These are phyloP conservation scores for Mortierella sp. DNA, from an alignment of 371 early-diverging fungal genomes.

Conservation along the genomic window DNA sequence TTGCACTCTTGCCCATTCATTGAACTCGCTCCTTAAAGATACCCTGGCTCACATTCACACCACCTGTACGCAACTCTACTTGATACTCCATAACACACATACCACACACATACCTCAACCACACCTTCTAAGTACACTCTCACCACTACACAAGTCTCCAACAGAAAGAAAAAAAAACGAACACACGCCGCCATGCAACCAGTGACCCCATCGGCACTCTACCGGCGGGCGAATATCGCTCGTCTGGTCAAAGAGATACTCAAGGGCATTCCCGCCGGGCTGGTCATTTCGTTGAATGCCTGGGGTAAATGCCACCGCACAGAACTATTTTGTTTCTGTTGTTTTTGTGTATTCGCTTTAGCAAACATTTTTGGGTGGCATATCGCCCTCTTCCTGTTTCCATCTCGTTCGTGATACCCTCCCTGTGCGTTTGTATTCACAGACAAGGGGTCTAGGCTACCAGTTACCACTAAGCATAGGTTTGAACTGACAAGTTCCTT, in stretches of 20 bases:
- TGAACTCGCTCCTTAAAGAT: too few relatives aligned
- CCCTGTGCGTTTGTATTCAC: background rate
- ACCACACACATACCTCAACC: background rate
- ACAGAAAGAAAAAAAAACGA: background rate
- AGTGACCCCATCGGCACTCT: conserved; percentile 14
- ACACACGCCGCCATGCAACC: background rate
- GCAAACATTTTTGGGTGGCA: background rate
- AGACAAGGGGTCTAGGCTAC: too few relatives aligned
- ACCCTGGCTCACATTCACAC: background rate
- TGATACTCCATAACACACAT: background rate
- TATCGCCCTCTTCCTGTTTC: background rate
- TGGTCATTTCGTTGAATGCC: conserved; percentile 57
- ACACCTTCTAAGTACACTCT: background rate
- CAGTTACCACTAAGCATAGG: background rate
- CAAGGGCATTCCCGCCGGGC: conserved; percentile 48
- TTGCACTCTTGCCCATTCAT: too few relatives aligned
- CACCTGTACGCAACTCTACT: background rate
- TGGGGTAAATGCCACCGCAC: conserved; percentile 30
- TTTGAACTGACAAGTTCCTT: background rate
- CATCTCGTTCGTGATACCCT: background rate
- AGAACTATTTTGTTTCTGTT: too few relatives aligned
- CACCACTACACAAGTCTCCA: background rate
- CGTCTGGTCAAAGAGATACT: conserved; percentile 25
- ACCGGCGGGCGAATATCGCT: conserved; percentile 19
- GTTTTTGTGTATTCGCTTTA: background rate